Conservation (phyloP, 1,284 basidiomycete species). For the Xanthoconium separans region DNA sequence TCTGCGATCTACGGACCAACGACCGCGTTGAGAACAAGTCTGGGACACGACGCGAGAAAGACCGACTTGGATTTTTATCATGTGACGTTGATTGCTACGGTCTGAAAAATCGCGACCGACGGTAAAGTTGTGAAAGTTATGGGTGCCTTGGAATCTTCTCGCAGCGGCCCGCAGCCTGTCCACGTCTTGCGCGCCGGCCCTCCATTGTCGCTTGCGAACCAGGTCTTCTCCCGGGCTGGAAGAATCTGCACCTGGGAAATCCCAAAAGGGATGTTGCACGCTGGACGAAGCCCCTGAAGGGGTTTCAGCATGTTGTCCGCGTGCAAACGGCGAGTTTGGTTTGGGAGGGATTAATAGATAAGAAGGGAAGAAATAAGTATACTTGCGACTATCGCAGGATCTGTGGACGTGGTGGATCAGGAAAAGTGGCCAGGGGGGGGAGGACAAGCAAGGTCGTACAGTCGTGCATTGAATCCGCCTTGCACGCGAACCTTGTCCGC, state of each 20-base stretch:
- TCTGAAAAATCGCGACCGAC: slow-evolving; percentile 86
- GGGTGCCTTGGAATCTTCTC: slow-evolving; percentile 74
- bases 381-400: slow-evolving; percentile 90
- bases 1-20: slow-evolving; percentile 57
- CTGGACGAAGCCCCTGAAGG: slow-evolving; percentile 4
- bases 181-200: slow-evolving; percentile 56
- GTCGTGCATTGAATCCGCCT: slow-evolving; percentile 90
- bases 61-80: slow-evolving; percentile 81
- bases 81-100: slow-evolving; percentile 76
- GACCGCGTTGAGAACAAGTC: background rate
- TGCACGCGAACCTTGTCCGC: slow-evolving; percentile 65
- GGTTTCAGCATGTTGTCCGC: slow-evolving; percentile 33
- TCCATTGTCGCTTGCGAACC: slow-evolving; percentile 64
- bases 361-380: slow-evolving; percentile 96
- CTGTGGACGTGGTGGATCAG: slow-evolving; percentile 42
- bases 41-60: background rate
- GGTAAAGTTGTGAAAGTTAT: slow-evolving; percentile 99
- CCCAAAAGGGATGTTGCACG: slow-evolving; percentile 50
- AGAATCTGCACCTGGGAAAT: slow-evolving; percentile 35
- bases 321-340: slow-evolving; percentile 65
- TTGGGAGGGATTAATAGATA: slow-evolving; percentile 93
- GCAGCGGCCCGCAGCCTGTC: slow-evolving; percentile 56
- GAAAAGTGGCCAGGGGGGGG: background rate
- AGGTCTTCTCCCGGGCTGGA: slow-evolving; percentile 54
- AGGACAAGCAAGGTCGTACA: slow-evolving; percentile 50